Percentiles rank a stretch among this genome's conserved stretches.
Evolutionary conservation across 345 rosid species (phyloP).

Genomic region (Orychophragmus violaceus): DNA sequence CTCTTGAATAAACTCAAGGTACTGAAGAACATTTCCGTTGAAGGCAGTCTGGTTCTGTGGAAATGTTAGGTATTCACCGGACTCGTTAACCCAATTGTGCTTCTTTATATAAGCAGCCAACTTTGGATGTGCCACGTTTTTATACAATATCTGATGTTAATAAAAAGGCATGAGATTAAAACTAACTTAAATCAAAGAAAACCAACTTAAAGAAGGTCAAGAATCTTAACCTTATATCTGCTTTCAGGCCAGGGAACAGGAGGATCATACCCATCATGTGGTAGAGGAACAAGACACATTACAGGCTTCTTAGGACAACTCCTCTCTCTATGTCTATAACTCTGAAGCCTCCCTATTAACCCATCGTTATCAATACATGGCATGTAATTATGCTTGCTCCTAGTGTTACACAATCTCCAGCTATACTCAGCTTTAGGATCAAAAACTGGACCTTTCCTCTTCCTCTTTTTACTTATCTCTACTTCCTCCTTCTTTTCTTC

Average conservation of each 20-base stretch:
- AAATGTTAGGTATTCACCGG: slow-evolving; percentile 65
- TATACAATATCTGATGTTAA: slow-evolving; percentile 55
- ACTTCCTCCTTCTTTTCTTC: slow-evolving; percentile 43
- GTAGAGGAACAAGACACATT: slow-evolving; percentile 86
- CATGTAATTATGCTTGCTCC: slow-evolving; percentile 91
- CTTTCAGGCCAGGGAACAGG: slow-evolving; percentile 85
- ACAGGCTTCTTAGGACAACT: slow-evolving; percentile 70
- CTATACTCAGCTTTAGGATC: slow-evolving; percentile 74
- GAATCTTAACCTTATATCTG: slow-evolving; percentile 50
- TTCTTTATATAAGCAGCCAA: slow-evolving; percentile 72
- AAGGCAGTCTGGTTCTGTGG: slow-evolving; percentile 68
- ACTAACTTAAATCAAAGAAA: not conserved
- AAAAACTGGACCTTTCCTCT: slow-evolving; percentile 77
- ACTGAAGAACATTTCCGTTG: slow-evolving; percentile 74
- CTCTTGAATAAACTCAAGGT: slow-evolving; percentile 93
- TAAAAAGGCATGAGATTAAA: slow-evolving; percentile 21
- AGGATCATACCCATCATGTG: slow-evolving; percentile 65
- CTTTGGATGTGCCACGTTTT: slow-evolving; percentile 89
- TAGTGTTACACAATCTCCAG: slow-evolving; percentile 81
- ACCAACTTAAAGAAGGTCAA: slow-evolving; percentile 9
- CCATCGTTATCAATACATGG: slow-evolving; percentile 88
- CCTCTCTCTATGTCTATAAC: slow-evolving; percentile 78
- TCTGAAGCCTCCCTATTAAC: slow-evolving; percentile 51
- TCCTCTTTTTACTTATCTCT: slow-evolving; percentile 43
- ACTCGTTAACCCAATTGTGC: slow-evolving; percentile 61